Conservation (phyloP, 116 monocot genomes). For the Thalassia testudinum region DNA sequence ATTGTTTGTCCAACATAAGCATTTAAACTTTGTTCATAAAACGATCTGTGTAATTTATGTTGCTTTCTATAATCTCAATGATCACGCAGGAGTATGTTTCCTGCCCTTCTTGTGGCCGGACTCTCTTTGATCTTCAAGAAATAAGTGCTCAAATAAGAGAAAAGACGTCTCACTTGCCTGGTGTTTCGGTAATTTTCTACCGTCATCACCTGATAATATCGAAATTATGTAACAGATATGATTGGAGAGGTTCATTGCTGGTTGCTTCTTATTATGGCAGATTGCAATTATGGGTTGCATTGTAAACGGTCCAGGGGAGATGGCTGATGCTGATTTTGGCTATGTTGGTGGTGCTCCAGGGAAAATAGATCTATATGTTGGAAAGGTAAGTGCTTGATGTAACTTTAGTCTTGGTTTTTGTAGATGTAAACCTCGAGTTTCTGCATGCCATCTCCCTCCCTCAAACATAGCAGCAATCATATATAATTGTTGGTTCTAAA, state of each 20-base stretch:
- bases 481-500: no score
- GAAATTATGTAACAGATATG: no score
- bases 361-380: slow-evolving; percentile 98
- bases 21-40: no score
- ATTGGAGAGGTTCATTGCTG: no score
- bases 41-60: no score
- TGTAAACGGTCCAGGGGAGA: slow-evolving; percentile 98
- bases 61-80: no score
- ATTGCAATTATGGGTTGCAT: slow-evolving; percentile 99
- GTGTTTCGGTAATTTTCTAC: slow-evolving; percentile 65
- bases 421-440: not conserved
- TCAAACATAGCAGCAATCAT: no score
- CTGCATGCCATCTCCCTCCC: no score
- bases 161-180: slow-evolving; percentile 89
- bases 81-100: slow-evolving; percentile 84
- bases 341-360: slow-evolving; percentile 98
- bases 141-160: slow-evolving; percentile 96
- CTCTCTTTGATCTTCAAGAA: slow-evolving; percentile 96
- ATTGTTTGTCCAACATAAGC: no score
- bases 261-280: slow-evolving; percentile 16
- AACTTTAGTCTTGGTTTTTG: not conserved
- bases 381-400: slow-evolving; percentile 46
- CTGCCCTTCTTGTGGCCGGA: slow-evolving; percentile 95
- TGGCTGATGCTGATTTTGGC: slow-evolving; percentile 99
- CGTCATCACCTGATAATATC: no score